phyloP scores from a whole-genome alignment of 352 stramenopile species.

The Stramenopiles sp. region DNA sequence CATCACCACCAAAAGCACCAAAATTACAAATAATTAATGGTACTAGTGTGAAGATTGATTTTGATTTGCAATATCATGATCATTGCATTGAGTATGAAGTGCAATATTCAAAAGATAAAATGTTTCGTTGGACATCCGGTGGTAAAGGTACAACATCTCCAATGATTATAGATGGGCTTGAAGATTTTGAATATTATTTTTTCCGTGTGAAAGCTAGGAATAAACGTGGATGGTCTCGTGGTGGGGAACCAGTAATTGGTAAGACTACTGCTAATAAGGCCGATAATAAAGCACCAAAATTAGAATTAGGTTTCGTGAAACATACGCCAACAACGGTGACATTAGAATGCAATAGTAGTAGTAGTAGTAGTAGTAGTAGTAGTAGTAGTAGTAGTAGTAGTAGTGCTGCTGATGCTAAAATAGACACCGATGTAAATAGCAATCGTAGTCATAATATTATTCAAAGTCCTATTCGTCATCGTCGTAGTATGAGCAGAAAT shows the following conservation, averaged over 20 bases:
- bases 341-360: neutral
- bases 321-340: neutral
- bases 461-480: no score
- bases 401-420: no score
- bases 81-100: neutral
- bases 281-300: neutral
- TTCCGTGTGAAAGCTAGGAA: neutral
- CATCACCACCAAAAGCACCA: constrained; percentile 1
- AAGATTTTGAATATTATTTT: neutral
- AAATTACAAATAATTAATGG: neutral
- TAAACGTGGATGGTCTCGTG: neutral
- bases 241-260: neutral
- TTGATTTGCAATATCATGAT: neutral
- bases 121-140: neutral
- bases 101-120: neutral
- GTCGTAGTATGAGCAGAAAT: no score
- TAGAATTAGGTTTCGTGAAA: neutral
- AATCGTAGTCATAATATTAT: no score
- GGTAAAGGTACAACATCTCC: neutral
- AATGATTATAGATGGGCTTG: neutral
- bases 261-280: neutral
- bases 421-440: no score
- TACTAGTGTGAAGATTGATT: neutral
- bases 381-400: no score
- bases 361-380: no score